phyloP scores from a whole-genome alignment of 2,329 filamentous ascomycete genomes.

The Neofusicoccum umdonicola region DNA sequence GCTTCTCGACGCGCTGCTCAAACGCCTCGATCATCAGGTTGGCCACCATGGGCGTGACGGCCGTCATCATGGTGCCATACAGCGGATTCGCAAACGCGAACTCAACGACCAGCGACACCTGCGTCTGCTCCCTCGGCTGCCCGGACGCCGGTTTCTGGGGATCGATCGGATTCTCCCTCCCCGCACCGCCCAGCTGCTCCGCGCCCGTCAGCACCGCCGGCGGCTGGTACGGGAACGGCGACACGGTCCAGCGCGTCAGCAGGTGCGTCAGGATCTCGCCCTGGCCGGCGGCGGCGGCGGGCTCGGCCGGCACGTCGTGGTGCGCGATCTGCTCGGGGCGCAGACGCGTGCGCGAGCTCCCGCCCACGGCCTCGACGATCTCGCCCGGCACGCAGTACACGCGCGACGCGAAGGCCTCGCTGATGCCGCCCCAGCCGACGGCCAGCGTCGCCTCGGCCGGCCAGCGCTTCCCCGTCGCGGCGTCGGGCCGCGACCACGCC shows the following conservation, averaged over 20 bases:
- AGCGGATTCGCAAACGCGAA: slow-evolving; percentile 89
- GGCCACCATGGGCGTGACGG: slow-evolving; percentile 80
- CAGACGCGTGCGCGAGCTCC: slow-evolving; percentile 22
- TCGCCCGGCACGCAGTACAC: slow-evolving; percentile 70
- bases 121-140: slow-evolving; percentile 54
- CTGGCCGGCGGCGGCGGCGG: slow-evolving; percentile 4
- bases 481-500: slow-evolving; percentile 60
- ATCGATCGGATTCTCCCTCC: slow-evolving; percentile 26
- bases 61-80: slow-evolving; percentile 76
- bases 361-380: slow-evolving; percentile 26
- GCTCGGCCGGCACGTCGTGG: slow-evolving; percentile 2
- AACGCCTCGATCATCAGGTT: slow-evolving; percentile 91
- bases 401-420: slow-evolving; percentile 77
- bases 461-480: slow-evolving; percentile 51
- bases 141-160: slow-evolving; percentile 22
- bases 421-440: slow-evolving; percentile 80
- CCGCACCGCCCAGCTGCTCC: slow-evolving; percentile 27
- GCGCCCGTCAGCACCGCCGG: slow-evolving; percentile 21
- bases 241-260: slow-evolving; percentile 67
- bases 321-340: slow-evolving; percentile 2
- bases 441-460: slow-evolving; percentile 76
- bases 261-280: slow-evolving; percentile 62
- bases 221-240: slow-evolving; percentile 49
- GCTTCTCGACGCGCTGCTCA: slow-evolving; percentile 69
- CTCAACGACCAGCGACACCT: slow-evolving; percentile 72